Evolutionary conservation across 345 rosid genomes (phyloP), one percentile per base, ranked within the genome.

Genomic region (Linum trigynum): DNA sequence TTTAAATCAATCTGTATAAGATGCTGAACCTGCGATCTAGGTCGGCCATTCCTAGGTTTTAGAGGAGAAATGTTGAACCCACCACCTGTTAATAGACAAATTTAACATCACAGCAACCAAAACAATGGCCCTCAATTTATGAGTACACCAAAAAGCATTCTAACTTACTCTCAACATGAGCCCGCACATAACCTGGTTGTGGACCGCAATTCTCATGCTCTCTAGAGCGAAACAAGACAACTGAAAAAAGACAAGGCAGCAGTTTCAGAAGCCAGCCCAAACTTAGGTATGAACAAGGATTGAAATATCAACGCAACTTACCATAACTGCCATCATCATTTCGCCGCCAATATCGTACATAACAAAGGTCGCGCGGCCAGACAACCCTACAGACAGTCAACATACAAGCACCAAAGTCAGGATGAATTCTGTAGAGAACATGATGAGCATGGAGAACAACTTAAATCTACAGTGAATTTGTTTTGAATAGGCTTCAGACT

Each of bases 341-440:
- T 74, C 97, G 83, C 42, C 98, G 94, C 99, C 99, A 95, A 72
- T 91, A 95, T 9, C 99, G 89, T 67, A 91, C 96, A 79, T 95
- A 95, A 74, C 98, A 95, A 80, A 95, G 96, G 73, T 95, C 99
- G 70, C 99, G 98, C 10, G 99, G 98, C 99, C 98, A 95, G 56
- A 89, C 90, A 77, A 91, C 67, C 90, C 99, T 95, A 83, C 71
- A 79, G 75, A 32, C 70, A 16, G 63, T 71, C 43, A 57, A 67
- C 65, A 59, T 45, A 32, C n/a, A 32, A 48, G 59, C 12, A 48
- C 15, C 53, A 15, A 48, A 6, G 1, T 3, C 3, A 48, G 53
- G 53, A 41, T 41, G 9, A 41, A 4, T 41, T 41, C 9, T 41
- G 45, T 41, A 4, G 9, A 4, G 9, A 4, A 41, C 45, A 41